Percentiles rank a stretch among this genome's conserved stretches.
These are phyloP conservation scores for Theileria equi DNA, from an alignment of 169 alveolate species.

Conservation along the genomic window DNA sequence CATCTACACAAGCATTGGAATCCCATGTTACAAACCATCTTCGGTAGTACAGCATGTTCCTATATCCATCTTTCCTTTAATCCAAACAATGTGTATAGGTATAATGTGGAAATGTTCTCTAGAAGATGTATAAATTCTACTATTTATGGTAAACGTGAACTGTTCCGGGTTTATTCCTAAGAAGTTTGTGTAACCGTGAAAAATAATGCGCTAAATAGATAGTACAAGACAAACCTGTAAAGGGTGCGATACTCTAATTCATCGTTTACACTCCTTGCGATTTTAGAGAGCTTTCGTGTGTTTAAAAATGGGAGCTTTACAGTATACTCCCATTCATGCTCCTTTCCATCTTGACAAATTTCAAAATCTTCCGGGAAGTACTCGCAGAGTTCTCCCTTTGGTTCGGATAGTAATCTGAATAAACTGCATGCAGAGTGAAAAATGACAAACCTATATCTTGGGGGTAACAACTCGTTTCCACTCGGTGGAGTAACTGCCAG, in stretches of 20 bases:
- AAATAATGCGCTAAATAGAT: background rate
- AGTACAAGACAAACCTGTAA: slow-evolving; percentile 39
- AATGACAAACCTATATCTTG: slow-evolving; percentile 34
- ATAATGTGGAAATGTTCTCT: too few species aligned
- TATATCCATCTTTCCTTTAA: too few species aligned
- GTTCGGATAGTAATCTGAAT: slow-evolving; percentile 13
- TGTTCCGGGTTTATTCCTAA: slow-evolving; percentile 56
- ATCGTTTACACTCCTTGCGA: slow-evolving; percentile 55
- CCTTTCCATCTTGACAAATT: slow-evolving; percentile 52
- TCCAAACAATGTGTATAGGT: too few species aligned
- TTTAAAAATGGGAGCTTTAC: slow-evolving; percentile 61
- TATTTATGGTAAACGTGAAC: slow-evolving; percentile 53
- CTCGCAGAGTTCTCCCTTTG: slow-evolving; percentile 42
- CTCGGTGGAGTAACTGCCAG: slow-evolving; percentile 64
- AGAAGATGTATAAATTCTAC: too few species aligned
- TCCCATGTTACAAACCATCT: too few species aligned
- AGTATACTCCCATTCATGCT: slow-evolving; percentile 64
- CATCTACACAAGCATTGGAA: too few species aligned
- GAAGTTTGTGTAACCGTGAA: background rate
- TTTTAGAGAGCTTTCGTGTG: slow-evolving; percentile 40
- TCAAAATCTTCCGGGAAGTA: slow-evolving; percentile 65
- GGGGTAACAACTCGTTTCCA: slow-evolving; percentile 48
- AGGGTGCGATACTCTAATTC: slow-evolving; percentile 44
- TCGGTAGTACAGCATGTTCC: too few species aligned
- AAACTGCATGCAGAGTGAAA: too few species aligned